Percentiles rank a stretch among this genome's conserved stretches.
Conservation (phyloP, 768 basidiomycete species). For the Termitomyces sp. region DNA sequence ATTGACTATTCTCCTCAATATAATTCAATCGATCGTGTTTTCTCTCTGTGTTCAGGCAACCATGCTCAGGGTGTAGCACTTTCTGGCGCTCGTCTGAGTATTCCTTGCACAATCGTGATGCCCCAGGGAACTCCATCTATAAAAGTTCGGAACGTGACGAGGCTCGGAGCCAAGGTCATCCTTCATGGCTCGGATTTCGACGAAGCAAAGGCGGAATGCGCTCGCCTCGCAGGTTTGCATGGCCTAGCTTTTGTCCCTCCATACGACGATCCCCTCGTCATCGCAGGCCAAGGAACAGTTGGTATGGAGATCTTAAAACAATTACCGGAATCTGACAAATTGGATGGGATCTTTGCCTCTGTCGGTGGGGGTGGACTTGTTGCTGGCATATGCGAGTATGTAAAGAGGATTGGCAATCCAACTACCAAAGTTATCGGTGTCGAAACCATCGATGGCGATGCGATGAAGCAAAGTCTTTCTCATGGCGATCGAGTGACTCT, state of each 20-base stretch:
- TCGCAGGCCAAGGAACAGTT: constrained; percentile 95
- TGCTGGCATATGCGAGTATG: constrained; percentile 87
- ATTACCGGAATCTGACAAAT: constrained; percentile 62
- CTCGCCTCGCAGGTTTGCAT: constrained; percentile 71
- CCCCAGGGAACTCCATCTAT: constrained; percentile 92
- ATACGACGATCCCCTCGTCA: constrained; percentile 95
- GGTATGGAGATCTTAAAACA: constrained; percentile 96
- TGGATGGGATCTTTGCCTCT: constrained; percentile 87
- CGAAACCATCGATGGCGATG: constrained; percentile 95
- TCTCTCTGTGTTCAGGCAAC: constrained; percentile 59
- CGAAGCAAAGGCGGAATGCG: constrained; percentile 93
- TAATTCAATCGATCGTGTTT: neutral
- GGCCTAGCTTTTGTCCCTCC: constrained; percentile 91
- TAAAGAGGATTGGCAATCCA: constrained; percentile 89
- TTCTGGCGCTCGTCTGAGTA: constrained; percentile 80
- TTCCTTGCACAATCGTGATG: constrained; percentile 99
- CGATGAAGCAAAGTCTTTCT: constrained; percentile 81
- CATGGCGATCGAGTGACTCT: constrained; percentile 82
- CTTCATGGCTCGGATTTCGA: constrained; percentile 92
- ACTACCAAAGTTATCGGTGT: constrained; percentile 79
- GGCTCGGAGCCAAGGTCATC: constrained; percentile 92
- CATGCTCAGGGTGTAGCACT: constrained; percentile 98
- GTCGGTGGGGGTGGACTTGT: constrained; percentile 94
- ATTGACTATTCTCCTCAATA: constrained; percentile 5
- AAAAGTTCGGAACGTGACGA: constrained; percentile 94